Evolutionary conservation across 2,329 filamentous ascomycete species (phyloP).

Genomic region (Fusarium bulbicola): DNA sequence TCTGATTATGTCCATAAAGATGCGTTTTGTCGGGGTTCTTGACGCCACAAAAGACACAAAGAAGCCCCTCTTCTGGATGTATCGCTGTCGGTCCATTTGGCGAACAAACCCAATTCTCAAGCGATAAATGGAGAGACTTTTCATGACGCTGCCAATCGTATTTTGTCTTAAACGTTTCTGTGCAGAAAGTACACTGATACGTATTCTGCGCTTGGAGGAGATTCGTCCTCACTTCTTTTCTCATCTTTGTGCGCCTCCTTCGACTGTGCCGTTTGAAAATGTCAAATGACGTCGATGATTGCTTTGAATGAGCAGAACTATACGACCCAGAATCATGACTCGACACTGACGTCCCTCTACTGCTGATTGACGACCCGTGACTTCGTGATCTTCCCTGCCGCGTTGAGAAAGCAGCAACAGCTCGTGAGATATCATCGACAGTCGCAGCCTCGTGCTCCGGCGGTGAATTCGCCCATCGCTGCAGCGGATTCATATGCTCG

Average conservation of each 20-base stretch:
- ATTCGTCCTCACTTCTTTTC: slow-evolving; percentile 27
- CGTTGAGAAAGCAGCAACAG: slow-evolving; percentile 43
- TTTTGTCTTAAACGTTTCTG: slow-evolving; percentile 55
- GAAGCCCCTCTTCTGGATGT: slow-evolving; percentile 47
- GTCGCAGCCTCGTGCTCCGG: slow-evolving; percentile 47
- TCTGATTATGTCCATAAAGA: slow-evolving; percentile 49
- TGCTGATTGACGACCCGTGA: slow-evolving; percentile 52
- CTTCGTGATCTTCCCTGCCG: slow-evolving; percentile 49
- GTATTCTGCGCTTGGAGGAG: slow-evolving; percentile 26
- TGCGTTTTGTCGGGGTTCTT: slow-evolving; percentile 47
- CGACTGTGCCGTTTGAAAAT: slow-evolving; percentile 28
- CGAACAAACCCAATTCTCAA: slow-evolving; percentile 57
- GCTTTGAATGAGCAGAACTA: slow-evolving; percentile 26
- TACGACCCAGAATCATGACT: slow-evolving; percentile 25
- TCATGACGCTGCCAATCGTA: slow-evolving; percentile 63
- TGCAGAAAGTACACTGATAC: slow-evolving; percentile 58
- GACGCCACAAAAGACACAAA: slow-evolving; percentile 50
- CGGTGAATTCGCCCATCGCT: slow-evolving; percentile 48
- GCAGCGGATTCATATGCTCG: slow-evolving; percentile 40
- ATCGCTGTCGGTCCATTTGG: slow-evolving; percentile 46
- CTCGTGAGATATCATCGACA: slow-evolving; percentile 45
- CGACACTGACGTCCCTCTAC: slow-evolving; percentile 26
- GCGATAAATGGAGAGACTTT: slow-evolving; percentile 56
- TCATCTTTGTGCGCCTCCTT: slow-evolving; percentile 16
- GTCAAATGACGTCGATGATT: slow-evolving; percentile 22